Conservation (phyloP, 305 asterid genomes). For the Petunia hybrid region DNA sequence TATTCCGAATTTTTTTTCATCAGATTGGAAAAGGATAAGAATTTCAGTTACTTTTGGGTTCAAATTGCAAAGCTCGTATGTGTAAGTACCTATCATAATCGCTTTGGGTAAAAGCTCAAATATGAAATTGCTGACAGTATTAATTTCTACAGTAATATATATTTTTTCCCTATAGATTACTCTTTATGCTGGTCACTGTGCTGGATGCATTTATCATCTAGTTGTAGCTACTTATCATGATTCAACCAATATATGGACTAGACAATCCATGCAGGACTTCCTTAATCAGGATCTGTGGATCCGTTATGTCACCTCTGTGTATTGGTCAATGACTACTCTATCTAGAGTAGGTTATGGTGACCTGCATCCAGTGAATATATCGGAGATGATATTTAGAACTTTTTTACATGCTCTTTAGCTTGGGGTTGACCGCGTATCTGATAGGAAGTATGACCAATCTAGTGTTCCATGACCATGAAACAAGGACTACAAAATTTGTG, state of each 20-base stretch:
- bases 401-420: conserved; percentile 63
- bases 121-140: too few relatives aligned
- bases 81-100: conserved; percentile 48
- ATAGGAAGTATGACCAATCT: conserved; percentile 70
- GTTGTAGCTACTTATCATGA: conserved; percentile 52
- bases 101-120: background rate
- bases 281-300: conserved; percentile 45
- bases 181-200: conserved; percentile 59
- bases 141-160: background rate
- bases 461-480: conserved; percentile 53
- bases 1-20: background rate
- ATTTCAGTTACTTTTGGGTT: conserved; percentile 65
- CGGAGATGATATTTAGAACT: conserved; percentile 57
- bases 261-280: conserved; percentile 46
- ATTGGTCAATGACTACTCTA: conserved; percentile 71
- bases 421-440: conserved; percentile 57
- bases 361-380: conserved; percentile 53
- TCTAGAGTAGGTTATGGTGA: conserved; percentile 76
- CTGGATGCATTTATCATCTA: conserved; percentile 58
- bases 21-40: conserved; percentile 68
- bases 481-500: conserved; percentile 58
- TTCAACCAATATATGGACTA: conserved; percentile 58
- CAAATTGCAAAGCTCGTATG: conserved; percentile 61
- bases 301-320: conserved; percentile 57
- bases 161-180: conserved; percentile 51